Evolutionary conservation across 768 basidiomycete genomes (phyloP), one percentile per base, ranked within the genome.

Genomic region (Rhizopogon salebrosus): DNA sequence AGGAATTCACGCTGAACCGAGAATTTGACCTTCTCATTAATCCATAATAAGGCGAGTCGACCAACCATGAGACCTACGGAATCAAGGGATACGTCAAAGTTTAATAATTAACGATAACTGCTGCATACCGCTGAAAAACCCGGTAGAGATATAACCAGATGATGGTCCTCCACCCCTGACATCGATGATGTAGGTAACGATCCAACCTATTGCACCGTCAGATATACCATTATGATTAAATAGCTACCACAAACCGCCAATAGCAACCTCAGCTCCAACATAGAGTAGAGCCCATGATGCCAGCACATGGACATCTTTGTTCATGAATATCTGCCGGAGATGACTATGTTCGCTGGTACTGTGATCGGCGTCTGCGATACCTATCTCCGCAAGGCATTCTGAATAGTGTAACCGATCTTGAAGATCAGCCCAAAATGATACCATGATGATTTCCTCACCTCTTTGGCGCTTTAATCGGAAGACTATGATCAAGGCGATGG

Each of bases 381-480:
- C 85, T 11, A 82, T 80, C 55, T 78, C 65, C 1, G 61, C 55
- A 16, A 85, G 69, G 57, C 79, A 82, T 51, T 80, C 85, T 87
- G 16, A 14, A 23, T 6, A 6, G 31, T 22, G 31, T 61, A 31
- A 58, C 50, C 24, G 18, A 18, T 4, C 11, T 34, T 5, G 23
- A 3, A 26, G 16, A 35, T 6, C 29, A 42, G 16, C 7, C 8
- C 14, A n/a, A 41, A 11, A 27, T 2, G 16, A 11, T 14, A 49
- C 9, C n/a, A 56, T 16, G 57, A 46, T 14, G 6, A 48, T 18
- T 5, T 18, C 57, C 70, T 16, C 43, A 85, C 90, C 83, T 60
- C 91, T 84, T 62, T 90, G 87, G 0, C 67, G 75, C 62, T 82
- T 84, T 46, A 87, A 68, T n/a, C 80, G 76, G 69, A 94, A 92